phyloP scores from a whole-genome alignment of 140 eudicot species.

The Stevia rebaudiana region DNA sequence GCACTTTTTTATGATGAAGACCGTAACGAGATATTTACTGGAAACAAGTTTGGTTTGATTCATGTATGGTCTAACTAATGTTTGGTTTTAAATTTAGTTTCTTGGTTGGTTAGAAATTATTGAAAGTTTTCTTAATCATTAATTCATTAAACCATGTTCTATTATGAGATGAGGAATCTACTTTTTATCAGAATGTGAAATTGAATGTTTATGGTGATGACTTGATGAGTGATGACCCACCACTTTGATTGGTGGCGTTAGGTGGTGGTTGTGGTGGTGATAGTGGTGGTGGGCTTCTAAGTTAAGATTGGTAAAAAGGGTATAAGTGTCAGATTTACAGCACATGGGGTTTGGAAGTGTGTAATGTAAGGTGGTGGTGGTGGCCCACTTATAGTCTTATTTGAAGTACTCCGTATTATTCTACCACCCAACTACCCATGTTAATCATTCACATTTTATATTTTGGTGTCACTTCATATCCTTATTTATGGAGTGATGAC shows the following conservation, averaged over 20 bases:
- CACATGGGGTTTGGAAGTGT: conserved; percentile 32
- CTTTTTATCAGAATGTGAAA: conserved; percentile 19
- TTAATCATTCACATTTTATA: conserved; percentile 24
- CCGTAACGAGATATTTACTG: conserved; percentile 83
- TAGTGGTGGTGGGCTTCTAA: conserved; percentile 24
- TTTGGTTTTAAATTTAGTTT: background rate
- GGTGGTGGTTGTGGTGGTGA: conserved; percentile 20
- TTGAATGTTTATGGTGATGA: conserved; percentile 11
- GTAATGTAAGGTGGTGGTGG: conserved; percentile 32
- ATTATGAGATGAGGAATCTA: conserved; percentile 9
- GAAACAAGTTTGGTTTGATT: conserved; percentile 72
- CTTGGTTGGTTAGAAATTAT: background rate
- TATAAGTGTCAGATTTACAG: conserved; percentile 42
- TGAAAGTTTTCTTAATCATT: conserved; percentile 6
- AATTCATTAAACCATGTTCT: conserved; percentile 10
- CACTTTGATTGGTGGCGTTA: conserved; percentile 9
- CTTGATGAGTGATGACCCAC: conserved; percentile 29
- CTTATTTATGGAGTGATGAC: background rate
- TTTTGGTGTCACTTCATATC: conserved; percentile 4
- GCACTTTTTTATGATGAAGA: conserved; percentile 82
- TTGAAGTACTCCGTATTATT: background rate
- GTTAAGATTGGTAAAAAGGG: conserved; percentile 31
- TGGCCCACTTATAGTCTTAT: conserved; percentile 27
- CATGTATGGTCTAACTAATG: conserved; percentile 84
- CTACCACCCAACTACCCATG: conserved; percentile 30